Evolutionary conservation across 2,329 filamentous ascomycete species (phyloP), one percentile per base, ranked within the genome.

Genomic region (Colletotrichum lentis): DNA sequence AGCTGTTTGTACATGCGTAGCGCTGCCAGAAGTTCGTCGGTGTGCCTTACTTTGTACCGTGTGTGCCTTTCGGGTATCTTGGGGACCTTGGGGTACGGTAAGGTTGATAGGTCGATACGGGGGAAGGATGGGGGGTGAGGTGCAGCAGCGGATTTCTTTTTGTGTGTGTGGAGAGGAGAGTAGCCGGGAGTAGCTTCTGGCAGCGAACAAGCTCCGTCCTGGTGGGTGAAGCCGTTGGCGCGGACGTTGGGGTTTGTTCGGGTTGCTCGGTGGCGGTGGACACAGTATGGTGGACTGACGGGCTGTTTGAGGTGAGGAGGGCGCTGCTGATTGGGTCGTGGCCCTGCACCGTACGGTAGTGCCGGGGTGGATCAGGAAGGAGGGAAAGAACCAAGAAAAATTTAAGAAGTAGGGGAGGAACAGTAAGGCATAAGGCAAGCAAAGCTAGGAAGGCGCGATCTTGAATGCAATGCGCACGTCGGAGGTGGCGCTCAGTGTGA

Each of bases 131-230:
- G 31, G 31, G 50, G n/a, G 52, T 49, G n/a, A 49, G 20, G 12
- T 49, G 46, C 46, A 24, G 46, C 46, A 16, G 20, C 35, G n/a
- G 49, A 31, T 47, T 52, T 50, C 12, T 20, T 52, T 52, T 27
- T 35, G 46, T 27, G 3, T 10, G 27, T 52, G 49, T 35, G 31
- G 31, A 35, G 49, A 35, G 43, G 14, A 24, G 35, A 4, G 43
- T 57, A 46, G 43, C 62, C 60, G 24, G 62, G 66, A 66, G 62
- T 44, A 61, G 62, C 66, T 69, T 27, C 56, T 35, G 55, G 66
- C 18, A 53, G 44, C 3, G 14, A 64, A 58, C 60, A 67, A 54
- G 64, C 64, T 58, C 62, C 46, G 39, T 57, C 64, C 59, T 41
- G 44, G 64, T 10, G 53, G 44, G 64, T 10, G 53, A 35, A 35